Percentiles rank a stretch among this genome's conserved stretches.
Evolutionary conservation across 2,329 filamentous ascomycete genomes (phyloP).

Genomic region (Cordyceps tenuipes): DNA sequence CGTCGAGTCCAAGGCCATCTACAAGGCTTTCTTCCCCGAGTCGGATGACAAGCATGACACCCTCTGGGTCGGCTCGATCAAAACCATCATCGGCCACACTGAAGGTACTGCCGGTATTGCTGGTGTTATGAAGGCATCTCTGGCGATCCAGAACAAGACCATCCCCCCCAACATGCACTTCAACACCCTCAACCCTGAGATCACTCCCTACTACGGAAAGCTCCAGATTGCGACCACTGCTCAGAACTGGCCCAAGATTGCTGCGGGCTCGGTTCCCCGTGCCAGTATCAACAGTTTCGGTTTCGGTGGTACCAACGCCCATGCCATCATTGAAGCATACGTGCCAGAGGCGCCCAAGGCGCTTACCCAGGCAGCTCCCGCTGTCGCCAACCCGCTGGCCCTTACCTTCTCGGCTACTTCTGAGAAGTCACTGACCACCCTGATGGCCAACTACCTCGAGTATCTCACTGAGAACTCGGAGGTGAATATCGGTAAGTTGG

Average conservation of each 20-base stretch:
- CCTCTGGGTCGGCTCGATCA: slow-evolving; percentile 34
- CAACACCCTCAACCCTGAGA: slow-evolving; percentile 37
- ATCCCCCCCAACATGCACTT: slow-evolving; percentile 40
- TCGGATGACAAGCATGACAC: slow-evolving; percentile 1
- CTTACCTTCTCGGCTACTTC: slow-evolving; percentile 12
- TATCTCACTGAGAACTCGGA: slow-evolving; percentile 10
- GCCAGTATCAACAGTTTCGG: slow-evolving; percentile 37
- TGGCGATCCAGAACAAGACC: slow-evolving; percentile 37
- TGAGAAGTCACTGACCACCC: slow-evolving; percentile 9
- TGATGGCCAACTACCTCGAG: slow-evolving; percentile 10
- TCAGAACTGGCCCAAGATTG: slow-evolving; percentile 8
- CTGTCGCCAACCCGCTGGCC: slow-evolving; percentile 3
- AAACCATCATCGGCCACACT: slow-evolving; percentile 40
- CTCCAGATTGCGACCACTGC: slow-evolving; percentile 14
- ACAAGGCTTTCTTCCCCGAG: slow-evolving; percentile 30
- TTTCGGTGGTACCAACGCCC: slow-evolving; percentile 34
- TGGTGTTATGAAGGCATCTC: slow-evolving; percentile 37
- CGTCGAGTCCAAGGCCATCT: slow-evolving; percentile 39
- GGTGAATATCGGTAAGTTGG: slow-evolving; percentile 13
- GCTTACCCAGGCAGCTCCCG: slow-evolving; percentile 17
- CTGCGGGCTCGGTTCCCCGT: slow-evolving; percentile 6
- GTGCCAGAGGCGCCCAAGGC: slow-evolving; percentile 26
- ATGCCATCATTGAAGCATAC: slow-evolving; percentile 19
- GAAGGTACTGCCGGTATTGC: slow-evolving; percentile 40
- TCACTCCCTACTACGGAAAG: slow-evolving; percentile 17